Conservation (phyloP, 306 rosid genomes). For the Hylodesmum podocarpum region DNA sequence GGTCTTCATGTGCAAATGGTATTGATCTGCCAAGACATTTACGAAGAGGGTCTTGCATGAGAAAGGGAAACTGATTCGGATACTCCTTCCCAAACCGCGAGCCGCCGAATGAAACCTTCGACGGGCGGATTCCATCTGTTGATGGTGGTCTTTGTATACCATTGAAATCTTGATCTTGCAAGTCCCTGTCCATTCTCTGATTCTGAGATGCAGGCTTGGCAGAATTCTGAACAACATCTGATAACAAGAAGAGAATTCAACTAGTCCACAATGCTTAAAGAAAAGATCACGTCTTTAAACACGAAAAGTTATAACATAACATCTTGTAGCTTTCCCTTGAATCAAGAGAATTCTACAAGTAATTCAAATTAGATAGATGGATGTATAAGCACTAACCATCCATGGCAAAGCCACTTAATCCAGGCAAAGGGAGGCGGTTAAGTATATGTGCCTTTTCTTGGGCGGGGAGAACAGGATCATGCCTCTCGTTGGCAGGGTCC, state of each 20-base stretch:
- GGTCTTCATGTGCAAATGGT: slow-evolving; percentile 31
- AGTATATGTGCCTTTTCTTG: slow-evolving; percentile 33
- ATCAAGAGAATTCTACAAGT: background rate
- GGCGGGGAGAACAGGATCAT: background rate
- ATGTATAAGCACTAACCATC: slow-evolving; percentile 42
- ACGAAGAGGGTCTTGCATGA: slow-evolving; percentile 22
- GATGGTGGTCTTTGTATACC: slow-evolving; percentile 16
- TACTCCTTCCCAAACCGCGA: slow-evolving; percentile 23
- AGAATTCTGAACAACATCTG: slow-evolving; percentile 31
- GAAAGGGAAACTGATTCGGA: slow-evolving; percentile 24
- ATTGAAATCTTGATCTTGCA: slow-evolving; percentile 63
- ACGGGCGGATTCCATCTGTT: slow-evolving; percentile 1
- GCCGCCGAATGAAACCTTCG: slow-evolving; percentile 17
- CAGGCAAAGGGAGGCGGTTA: slow-evolving; percentile 27
- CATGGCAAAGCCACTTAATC: slow-evolving; percentile 26
- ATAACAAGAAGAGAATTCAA: slow-evolving; percentile 6
- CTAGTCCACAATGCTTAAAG: background rate
- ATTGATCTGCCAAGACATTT: slow-evolving; percentile 26
- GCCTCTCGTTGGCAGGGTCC: slow-evolving; percentile 21
- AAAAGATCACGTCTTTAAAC: background rate
- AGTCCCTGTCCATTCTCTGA: slow-evolving; percentile 41
- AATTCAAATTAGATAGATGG: slow-evolving; percentile 11
- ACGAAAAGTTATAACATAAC: background rate
- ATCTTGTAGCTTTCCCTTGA: slow-evolving; percentile 2
- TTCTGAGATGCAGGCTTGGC: slow-evolving; percentile 26